A percentile compares a stretch with the other conserved stretches of the same genome.
phyloP scores from a whole-genome alignment of 2,329 filamentous ascomycete genomes.

The Phoma sp. region DNA sequence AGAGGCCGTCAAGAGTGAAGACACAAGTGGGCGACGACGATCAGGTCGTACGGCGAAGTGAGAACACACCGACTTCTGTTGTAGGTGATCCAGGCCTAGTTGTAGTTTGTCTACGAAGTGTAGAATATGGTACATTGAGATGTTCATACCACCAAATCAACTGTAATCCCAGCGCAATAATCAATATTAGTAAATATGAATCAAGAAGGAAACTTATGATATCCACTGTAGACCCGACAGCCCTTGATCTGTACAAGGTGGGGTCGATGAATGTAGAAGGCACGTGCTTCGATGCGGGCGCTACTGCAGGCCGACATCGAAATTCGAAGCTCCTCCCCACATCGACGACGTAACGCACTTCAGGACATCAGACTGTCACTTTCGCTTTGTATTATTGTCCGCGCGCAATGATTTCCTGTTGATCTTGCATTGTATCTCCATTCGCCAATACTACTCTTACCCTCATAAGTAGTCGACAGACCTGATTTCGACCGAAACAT shows the following conservation, averaged over 20 bases:
- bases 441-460: neutral
- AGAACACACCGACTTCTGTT: neutral
- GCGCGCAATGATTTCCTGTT: slow-evolving; percentile 13
- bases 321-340: slow-evolving; percentile 46
- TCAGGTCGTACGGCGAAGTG: slow-evolving; percentile 32
- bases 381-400: slow-evolving; percentile 3
- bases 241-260: neutral
- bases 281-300: slow-evolving; percentile 32
- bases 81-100: neutral
- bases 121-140: no score
- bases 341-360: slow-evolving; percentile 30
- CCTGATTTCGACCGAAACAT: slow-evolving; percentile 20
- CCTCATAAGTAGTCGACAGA: slow-evolving; percentile 1
- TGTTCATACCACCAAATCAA: neutral
- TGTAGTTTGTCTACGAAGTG: neutral
- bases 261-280: slow-evolving; percentile 6
- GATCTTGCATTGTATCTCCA: slow-evolving; percentile 3
- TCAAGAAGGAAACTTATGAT: neutral
- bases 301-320: slow-evolving; percentile 35
- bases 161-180: neutral
- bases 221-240: neutral
- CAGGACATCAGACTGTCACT: slow-evolving; percentile 13
- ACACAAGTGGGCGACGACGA: slow-evolving; percentile 26
- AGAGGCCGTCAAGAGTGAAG: slow-evolving; percentile 22
- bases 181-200: neutral